These are phyloP conservation scores for Penicillium subrubescens DNA, from an alignment of 495 filamentous ascomycete genomes.

Conservation along the genomic window DNA sequence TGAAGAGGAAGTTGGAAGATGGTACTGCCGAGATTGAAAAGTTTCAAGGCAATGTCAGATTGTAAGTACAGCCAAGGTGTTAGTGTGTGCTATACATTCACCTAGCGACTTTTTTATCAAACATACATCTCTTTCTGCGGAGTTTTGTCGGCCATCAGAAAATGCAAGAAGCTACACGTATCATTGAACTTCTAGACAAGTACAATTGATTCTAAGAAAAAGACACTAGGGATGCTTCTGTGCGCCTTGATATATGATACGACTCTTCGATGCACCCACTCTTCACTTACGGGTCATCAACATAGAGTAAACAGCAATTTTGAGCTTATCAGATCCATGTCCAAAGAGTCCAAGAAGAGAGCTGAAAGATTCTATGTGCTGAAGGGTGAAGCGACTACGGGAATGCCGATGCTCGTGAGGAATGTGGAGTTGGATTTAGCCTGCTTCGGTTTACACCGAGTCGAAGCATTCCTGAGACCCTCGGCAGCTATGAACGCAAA, in stretches of 20 bases:
- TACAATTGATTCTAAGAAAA: too few species aligned
- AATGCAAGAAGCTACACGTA: too few species aligned
- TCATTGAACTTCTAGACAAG: too few species aligned
- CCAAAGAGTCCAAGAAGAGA: neutral
- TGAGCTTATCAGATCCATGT: neutral
- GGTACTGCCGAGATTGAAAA: slow-evolving; percentile 10
- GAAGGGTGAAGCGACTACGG: neutral
- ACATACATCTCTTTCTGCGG: too few species aligned
- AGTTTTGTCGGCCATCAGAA: too few species aligned
- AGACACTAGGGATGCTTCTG: neutral
- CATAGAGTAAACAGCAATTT: neutral
- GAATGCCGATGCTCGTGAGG: neutral
- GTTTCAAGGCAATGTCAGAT: neutral
- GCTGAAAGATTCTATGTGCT: neutral
- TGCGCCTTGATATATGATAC: neutral
- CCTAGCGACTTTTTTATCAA: too few species aligned
- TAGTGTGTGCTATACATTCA: too few species aligned
- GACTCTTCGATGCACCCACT: neutral
- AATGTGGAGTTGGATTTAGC: neutral
- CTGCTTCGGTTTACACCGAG: neutral
- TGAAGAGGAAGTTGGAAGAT: slow-evolving; percentile 2
- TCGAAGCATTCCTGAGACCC: neutral
- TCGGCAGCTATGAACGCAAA: neutral
- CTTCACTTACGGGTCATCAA: neutral
- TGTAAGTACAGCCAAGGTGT: neutral